Evolutionary conservation across 106 monocot species (phyloP).

Genomic region (Allium fistulosum): DNA sequence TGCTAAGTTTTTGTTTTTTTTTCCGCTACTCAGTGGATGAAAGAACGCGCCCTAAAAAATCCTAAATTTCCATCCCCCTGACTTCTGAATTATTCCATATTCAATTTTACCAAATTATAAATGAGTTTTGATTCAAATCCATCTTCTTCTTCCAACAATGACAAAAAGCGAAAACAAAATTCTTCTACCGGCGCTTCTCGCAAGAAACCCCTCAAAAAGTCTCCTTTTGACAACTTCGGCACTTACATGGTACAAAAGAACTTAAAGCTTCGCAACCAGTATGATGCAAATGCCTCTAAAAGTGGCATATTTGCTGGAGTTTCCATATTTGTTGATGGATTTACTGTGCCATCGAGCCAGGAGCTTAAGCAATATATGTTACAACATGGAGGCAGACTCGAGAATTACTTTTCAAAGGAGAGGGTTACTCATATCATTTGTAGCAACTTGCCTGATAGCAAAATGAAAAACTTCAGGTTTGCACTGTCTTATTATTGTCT

Average conservation of each 20-base stretch:
- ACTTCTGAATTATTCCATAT: no score
- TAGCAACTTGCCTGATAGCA: conserved; percentile 75
- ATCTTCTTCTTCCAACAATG: no score
- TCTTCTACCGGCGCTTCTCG: neutral
- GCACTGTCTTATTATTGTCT: neutral
- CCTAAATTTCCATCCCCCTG: no score
- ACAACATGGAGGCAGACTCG: conserved; percentile 75
- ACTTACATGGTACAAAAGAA: conserved; percentile 94
- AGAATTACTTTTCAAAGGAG: conserved; percentile 91
- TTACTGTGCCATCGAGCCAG: conserved; percentile 86
- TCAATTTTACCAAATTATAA: no score
- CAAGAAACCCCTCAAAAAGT: conserved; percentile 2
- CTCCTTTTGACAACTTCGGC: conserved; percentile 22
- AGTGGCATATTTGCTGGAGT: conserved; percentile 71
- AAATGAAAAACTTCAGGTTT: conserved; percentile 78
- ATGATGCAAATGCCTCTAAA: conserved; percentile 51
- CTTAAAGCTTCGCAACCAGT: conserved; percentile 78
- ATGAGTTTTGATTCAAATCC: no score
- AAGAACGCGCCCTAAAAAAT: no score
- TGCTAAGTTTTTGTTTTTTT: no score
- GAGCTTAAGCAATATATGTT: conserved; percentile 77
- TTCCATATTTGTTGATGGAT: conserved; percentile 90
- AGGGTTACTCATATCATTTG: conserved; percentile 88
- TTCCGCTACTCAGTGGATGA: no score
- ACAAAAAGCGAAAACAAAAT: no score